Conservation (phyloP, 345 rosid genomes). For the Hibiscus trionum region DNA sequence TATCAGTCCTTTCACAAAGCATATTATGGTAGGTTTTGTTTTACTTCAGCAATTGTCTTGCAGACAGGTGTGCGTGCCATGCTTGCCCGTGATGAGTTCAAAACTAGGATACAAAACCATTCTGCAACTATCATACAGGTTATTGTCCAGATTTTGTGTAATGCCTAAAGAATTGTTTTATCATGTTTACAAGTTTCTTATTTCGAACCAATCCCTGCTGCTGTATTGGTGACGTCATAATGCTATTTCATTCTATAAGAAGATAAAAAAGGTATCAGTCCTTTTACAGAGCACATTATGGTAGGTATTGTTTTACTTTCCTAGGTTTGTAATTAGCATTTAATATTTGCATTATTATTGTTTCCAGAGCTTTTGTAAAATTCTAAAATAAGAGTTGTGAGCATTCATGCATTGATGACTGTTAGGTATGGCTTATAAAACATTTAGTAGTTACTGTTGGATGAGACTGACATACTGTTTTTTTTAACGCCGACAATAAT, state of each 20-base stretch:
- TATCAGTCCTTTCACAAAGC: slow-evolving; percentile 32
- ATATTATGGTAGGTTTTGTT: slow-evolving; percentile 33
- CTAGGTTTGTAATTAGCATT: slow-evolving; percentile 2
- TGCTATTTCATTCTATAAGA: slow-evolving; percentile 38
- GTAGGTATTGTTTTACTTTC: slow-evolving; percentile 24
- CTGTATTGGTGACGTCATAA: slow-evolving; percentile 52
- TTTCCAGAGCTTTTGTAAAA: not conserved
- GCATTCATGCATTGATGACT: not conserved
- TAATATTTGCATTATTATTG: not conserved
- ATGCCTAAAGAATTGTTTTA: slow-evolving; percentile 6
- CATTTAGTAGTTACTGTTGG: not conserved
- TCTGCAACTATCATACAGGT: slow-evolving; percentile 71
- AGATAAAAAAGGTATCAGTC: slow-evolving; percentile 34
- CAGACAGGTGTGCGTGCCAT: slow-evolving; percentile 55
- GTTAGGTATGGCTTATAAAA: not conserved
- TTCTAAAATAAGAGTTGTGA: not conserved
- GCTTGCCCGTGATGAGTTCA: slow-evolving; percentile 40
- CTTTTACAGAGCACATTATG: slow-evolving; percentile 34
- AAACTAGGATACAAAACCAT: slow-evolving; percentile 21
- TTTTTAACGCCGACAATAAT: not conserved
- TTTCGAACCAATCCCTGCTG: slow-evolving; percentile 28
- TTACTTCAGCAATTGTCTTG: slow-evolving; percentile 44
- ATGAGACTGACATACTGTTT: not conserved
- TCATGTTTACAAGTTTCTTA: slow-evolving; percentile 9
- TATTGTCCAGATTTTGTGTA: not conserved